Percentiles rank a stretch among this genome's conserved stretches.
Evolutionary conservation across 148 eudicot genomes (phyloP).

Genomic region (Dianthus caryophyllus): DNA sequence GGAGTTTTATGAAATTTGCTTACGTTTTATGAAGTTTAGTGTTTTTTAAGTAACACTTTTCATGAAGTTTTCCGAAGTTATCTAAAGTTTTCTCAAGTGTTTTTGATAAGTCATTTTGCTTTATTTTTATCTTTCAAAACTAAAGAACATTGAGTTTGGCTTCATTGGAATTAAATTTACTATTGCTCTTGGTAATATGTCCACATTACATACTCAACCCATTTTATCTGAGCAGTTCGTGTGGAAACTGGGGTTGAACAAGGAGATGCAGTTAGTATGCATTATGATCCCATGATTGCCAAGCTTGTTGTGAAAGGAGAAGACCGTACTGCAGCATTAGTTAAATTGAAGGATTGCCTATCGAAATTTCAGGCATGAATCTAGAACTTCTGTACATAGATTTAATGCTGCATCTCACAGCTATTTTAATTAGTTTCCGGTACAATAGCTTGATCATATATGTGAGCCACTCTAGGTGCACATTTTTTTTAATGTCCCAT

Average conservation of each 20-base stretch:
- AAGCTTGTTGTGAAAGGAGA: slow-evolving; percentile 98
- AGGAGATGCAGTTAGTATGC: slow-evolving; percentile 97
- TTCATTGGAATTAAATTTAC: not conserved
- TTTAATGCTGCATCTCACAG: not conserved
- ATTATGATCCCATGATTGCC: slow-evolving; percentile 99
- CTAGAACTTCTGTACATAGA: slow-evolving; percentile 3
- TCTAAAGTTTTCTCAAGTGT: too few species aligned
- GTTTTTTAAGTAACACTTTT: too few species aligned
- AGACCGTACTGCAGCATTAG: slow-evolving; percentile 75
- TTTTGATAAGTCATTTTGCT: too few species aligned
- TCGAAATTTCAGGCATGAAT: slow-evolving; percentile 80
- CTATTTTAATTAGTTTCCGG: not conserved
- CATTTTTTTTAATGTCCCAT: not conserved
- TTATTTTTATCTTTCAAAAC: not conserved
- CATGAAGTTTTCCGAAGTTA: too few species aligned
- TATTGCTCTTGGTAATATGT: slow-evolving; percentile 15
- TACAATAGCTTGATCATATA: not conserved
- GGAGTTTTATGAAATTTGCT: too few species aligned
- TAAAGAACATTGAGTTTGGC: not conserved
- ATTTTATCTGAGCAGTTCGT: slow-evolving; percentile 59
- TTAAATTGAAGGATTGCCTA: slow-evolving; percentile 83
- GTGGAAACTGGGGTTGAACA: slow-evolving; percentile 97
- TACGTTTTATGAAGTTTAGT: too few species aligned
- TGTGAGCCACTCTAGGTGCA: not conserved
- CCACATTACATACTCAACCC: slow-evolving; percentile 8